These are phyloP conservation scores for Gaeumannomyces tritici DNA, from an alignment of 2,329 filamentous ascomycete species.

Conservation along the genomic window DNA sequence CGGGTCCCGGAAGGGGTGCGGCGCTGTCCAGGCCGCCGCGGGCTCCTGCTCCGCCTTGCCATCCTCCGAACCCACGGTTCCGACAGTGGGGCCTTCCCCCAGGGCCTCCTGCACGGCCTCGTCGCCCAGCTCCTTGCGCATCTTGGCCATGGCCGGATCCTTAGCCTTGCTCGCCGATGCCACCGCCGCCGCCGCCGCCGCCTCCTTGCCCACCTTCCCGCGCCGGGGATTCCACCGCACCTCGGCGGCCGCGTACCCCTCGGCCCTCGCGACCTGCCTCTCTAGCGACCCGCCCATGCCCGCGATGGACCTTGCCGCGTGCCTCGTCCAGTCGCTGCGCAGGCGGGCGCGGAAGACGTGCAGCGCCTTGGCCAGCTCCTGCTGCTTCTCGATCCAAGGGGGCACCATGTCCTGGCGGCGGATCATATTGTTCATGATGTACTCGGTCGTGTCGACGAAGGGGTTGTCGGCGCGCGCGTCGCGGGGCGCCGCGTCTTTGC, in stretches of 20 bases:
- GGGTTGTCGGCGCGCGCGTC: slow-evolving; percentile 77
- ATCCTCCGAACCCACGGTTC: neutral
- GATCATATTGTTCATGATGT: slow-evolving; percentile 98
- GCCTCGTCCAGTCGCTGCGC: slow-evolving; percentile 73
- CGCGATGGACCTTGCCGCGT: slow-evolving; percentile 70
- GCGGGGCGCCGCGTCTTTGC: slow-evolving; percentile 64
- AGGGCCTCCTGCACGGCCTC: slow-evolving; percentile 4
- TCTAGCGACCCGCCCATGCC: slow-evolving; percentile 66
- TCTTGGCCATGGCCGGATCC: slow-evolving; percentile 37
- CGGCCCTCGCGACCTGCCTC: slow-evolving; percentile 61
- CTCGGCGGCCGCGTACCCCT: slow-evolving; percentile 69
- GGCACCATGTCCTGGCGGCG: slow-evolving; percentile 92
- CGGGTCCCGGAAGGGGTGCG: slow-evolving; percentile 64
- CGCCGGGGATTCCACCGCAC: slow-evolving; percentile 48
- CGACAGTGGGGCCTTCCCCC: slow-evolving; percentile 3
- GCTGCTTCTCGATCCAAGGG: slow-evolving; percentile 98
- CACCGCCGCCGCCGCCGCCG: too few species aligned
- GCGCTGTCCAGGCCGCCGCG: neutral
- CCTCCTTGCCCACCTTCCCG: slow-evolving; percentile 26
- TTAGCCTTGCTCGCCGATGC: slow-evolving; percentile 36
- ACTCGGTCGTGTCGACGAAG: slow-evolving; percentile 93
- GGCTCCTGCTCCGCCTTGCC: neutral
- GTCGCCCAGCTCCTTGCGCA: slow-evolving; percentile 23
- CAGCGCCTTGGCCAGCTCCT: slow-evolving; percentile 66
- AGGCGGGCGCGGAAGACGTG: slow-evolving; percentile 64